Evolutionary conservation across 306 rosid species (phyloP), one percentile per base, ranked within the genome.

Genomic region (Cicer arietinum): DNA sequence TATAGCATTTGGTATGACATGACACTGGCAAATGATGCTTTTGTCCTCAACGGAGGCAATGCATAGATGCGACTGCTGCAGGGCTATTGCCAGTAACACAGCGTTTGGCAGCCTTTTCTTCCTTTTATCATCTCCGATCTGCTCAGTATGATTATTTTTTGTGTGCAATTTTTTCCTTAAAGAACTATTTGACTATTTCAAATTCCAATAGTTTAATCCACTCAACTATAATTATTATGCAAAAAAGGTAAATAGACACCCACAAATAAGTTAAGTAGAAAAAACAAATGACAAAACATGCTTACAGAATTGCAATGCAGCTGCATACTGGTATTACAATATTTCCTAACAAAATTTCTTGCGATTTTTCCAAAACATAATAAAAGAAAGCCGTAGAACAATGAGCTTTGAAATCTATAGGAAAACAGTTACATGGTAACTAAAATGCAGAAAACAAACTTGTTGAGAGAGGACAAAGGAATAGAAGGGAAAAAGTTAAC

Each of bases 401-500:
- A 64, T 63, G 71, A 65, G 17, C 74, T 74, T 83, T 60, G 64
- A 18, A 75, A 74, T 62, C 40, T 59, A 65, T 39, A 60, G 16
- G 46, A 56, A 69, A 68, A 45, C 59, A 56, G 52, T 43, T 64
- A 71, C 51, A 25, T 69, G 43, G 66, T 43, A 80, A 39, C 59
- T 54, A 30, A 73, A 37, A 71, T 67, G 52, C 14, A 78, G 81
- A 82, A 81, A 62, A 25, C 42, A 54, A 83, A 59, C 46, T 62
- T 72, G 58, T 46, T 77, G 72, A 80, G 50, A 80, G 60, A 71
- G 66, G 80, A 51, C 73, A 76, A 73, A 75, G 67, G 51, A 75
- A 79, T 56, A 45, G 54, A 50, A 63, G 22, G 41, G 30, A 51
- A 14, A 58, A 61, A 72, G 58, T 80, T 84, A 71, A 64, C 46